phyloP scores from a whole-genome alignment of 169 alveolate genomes.

The Cryptosporidium sp. region DNA sequence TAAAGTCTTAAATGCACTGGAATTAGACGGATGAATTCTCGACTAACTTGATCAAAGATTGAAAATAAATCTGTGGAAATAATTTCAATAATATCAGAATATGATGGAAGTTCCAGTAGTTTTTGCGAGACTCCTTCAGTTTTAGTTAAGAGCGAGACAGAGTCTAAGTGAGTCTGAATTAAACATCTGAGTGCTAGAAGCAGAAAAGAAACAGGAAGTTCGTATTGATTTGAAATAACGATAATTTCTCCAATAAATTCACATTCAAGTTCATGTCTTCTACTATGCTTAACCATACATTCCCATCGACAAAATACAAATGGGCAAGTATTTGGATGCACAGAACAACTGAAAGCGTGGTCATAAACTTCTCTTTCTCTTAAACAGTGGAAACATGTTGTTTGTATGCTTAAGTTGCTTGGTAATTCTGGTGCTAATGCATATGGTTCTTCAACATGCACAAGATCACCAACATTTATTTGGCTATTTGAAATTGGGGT shows the following conservation, averaged over 20 bases:
- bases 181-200: constrained; percentile 79
- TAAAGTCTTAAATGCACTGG: constrained; percentile 84
- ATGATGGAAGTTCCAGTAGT: constrained; percentile 80
- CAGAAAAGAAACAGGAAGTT: constrained; percentile 77
- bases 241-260: constrained; percentile 78
- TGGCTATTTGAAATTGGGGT: constrained; percentile 53
- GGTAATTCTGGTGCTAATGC: constrained; percentile 70
- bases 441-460: constrained; percentile 65
- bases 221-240: constrained; percentile 82
- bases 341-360: constrained; percentile 85
- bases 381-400: constrained; percentile 89
- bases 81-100: constrained; percentile 76
- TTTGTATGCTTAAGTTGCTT: constrained; percentile 43
- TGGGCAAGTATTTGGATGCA: constrained; percentile 88
- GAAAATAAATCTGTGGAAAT: constrained; percentile 80
- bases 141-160: constrained; percentile 33
- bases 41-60: constrained; percentile 79
- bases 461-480: constrained; percentile 68
- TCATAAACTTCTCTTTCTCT: constrained; percentile 80
- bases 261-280: constrained; percentile 89
- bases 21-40: constrained; percentile 80
- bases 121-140: constrained; percentile 77
- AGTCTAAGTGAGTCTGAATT: constrained; percentile 78
- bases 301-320: constrained; percentile 88
- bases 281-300: constrained; percentile 85